Percentiles rank a stretch among this genome's conserved stretches.
phyloP scores from a whole-genome alignment of 1,284 basidiomycete species.

The Tylopilus sp. region DNA sequence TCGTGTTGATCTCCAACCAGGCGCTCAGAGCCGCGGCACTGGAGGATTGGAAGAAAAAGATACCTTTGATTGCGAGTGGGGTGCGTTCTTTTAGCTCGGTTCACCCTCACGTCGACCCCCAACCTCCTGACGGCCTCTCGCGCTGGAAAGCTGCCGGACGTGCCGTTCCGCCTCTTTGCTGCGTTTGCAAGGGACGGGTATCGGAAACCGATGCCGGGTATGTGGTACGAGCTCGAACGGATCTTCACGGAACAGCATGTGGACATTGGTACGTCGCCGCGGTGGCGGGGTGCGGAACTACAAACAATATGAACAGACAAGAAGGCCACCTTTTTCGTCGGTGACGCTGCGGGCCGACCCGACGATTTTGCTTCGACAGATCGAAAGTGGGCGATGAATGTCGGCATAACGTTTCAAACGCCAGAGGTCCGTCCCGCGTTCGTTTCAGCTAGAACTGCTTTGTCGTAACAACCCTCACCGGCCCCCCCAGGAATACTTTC shows the following conservation, averaged over 20 bases:
- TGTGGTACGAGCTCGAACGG: slow-evolving; percentile 73
- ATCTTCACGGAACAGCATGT: slow-evolving; percentile 58
- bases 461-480: background rate
- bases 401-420: slow-evolving; percentile 70
- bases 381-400: slow-evolving; percentile 80
- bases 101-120: background rate
- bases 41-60: slow-evolving; percentile 72
- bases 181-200: slow-evolving; percentile 73
- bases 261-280: slow-evolving; percentile 54
- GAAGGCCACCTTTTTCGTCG: slow-evolving; percentile 70
- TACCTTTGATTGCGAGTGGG: slow-evolving; percentile 62
- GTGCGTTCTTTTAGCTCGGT: slow-evolving; percentile 40
- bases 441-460: slow-evolving; percentile 1
- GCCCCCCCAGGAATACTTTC: slow-evolving; percentile 71
- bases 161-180: slow-evolving; percentile 80
- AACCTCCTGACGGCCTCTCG: background rate
- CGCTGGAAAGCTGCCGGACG: slow-evolving; percentile 42
- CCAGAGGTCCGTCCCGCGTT: slow-evolving; percentile 45
- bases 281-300: background rate
- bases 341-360: slow-evolving; percentile 83
- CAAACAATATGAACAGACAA: slow-evolving; percentile 49
- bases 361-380: slow-evolving; percentile 78
- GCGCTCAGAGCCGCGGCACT: slow-evolving; percentile 48
- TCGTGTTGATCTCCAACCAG: slow-evolving; percentile 84
- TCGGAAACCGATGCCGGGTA: slow-evolving; percentile 88